These are phyloP conservation scores for Adansonia gregorii DNA, from an alignment of 441 rosid genomes.

Conservation along the genomic window DNA sequence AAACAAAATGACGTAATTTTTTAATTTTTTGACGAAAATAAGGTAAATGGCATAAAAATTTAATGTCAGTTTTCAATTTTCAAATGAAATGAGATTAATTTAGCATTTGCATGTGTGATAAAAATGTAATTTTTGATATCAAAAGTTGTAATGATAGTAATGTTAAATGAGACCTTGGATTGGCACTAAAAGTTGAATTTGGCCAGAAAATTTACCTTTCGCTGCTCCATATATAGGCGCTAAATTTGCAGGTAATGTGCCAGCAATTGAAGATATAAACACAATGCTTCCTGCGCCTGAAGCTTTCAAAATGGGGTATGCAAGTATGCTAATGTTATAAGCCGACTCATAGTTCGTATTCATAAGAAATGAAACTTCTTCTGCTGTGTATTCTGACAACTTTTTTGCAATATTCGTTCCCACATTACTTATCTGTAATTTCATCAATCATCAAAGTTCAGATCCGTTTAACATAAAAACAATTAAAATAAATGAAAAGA, in stretches of 20 bases:
- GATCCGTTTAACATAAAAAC: not conserved
- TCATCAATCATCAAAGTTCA: not conserved
- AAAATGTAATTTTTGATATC: too few relatives aligned
- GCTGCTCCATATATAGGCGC: not conserved
- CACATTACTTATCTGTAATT: slow-evolving; percentile 23
- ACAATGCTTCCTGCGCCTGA: slow-evolving; percentile 29
- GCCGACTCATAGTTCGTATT: slow-evolving; percentile 29
- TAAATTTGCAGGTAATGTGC: not conserved
- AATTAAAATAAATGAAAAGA: too few relatives aligned
- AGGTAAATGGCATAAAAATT: too few relatives aligned
- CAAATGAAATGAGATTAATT: too few relatives aligned
- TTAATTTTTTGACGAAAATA: too few relatives aligned
- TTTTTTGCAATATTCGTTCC: not conserved
- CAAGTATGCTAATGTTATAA: slow-evolving; percentile 27
- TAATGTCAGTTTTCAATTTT: too few relatives aligned
- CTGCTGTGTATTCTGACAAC: slow-evolving; percentile 14
- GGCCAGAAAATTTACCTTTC: not conserved
- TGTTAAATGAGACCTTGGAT: too few relatives aligned
- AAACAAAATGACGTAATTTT: not conserved
- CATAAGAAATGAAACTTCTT: slow-evolving; percentile 23
- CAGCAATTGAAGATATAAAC: slow-evolving; percentile 23
- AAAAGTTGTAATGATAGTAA: too few relatives aligned
- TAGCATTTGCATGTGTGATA: too few relatives aligned
- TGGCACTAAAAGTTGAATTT: too few relatives aligned
- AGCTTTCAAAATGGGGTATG: slow-evolving; percentile 32